phyloP scores from a whole-genome alignment of 257 asterid species.

The Mitragyna speciosa region DNA sequence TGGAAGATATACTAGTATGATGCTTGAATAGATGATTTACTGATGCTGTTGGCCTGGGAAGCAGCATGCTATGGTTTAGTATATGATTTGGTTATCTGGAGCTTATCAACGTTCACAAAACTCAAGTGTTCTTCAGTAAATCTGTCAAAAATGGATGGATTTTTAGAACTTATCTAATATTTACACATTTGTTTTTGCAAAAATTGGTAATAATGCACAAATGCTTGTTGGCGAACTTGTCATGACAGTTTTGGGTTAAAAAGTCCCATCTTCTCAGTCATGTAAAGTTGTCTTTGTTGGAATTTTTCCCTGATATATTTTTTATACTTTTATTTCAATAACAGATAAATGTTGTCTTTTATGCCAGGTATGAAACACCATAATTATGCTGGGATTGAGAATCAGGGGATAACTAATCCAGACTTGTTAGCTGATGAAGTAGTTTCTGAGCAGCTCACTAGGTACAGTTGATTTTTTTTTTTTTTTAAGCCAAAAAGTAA shows the following conservation, averaged over 20 bases:
- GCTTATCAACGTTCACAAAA: no score
- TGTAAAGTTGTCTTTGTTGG: background rate
- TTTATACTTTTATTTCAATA: background rate
- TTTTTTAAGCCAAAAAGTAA: background rate
- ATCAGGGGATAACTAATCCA: constrained; percentile 26
- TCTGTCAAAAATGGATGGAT: no score
- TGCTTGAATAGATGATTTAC: no score
- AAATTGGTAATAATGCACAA: no score
- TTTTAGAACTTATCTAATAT: no score
- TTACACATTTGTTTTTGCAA: background rate
- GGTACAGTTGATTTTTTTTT: constrained; percentile 40
- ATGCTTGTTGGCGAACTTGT: background rate
- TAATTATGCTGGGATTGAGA: constrained; percentile 25
- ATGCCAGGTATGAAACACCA: constrained; percentile 7
- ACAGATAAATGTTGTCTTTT: constrained; percentile 6
- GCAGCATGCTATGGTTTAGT: no score
- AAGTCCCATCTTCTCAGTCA: background rate
- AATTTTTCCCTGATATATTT: background rate
- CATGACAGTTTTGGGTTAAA: background rate
- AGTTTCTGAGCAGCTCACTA: constrained; percentile 92
- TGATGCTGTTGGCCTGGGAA: no score
- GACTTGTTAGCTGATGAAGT: constrained; percentile 81
- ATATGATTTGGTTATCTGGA: no score
- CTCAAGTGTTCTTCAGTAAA: no score
- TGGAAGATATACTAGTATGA: no score